phyloP scores from a whole-genome alignment of 371 early-diverging fungal genomes.

The Mortierella sp. region DNA sequence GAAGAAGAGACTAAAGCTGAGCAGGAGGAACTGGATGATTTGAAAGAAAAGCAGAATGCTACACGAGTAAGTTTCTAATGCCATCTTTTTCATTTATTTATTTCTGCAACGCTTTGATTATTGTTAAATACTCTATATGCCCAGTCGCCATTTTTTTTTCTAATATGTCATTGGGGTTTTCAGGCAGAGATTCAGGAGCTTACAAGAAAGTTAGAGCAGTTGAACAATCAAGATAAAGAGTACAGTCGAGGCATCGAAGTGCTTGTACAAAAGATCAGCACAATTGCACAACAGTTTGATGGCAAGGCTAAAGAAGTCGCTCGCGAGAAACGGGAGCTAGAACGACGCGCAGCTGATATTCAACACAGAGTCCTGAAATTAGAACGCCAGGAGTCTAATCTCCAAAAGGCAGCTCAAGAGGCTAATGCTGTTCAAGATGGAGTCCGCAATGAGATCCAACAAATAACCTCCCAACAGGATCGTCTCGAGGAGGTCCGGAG shows the following conservation, averaged over 20 bases:
- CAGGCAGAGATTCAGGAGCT: conserved; percentile 44
- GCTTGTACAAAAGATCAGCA: conserved; percentile 27
- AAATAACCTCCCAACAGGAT: conserved; percentile 21
- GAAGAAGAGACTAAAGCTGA: conserved; percentile 45
- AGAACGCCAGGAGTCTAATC: conserved; percentile 24
- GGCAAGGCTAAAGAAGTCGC: conserved; percentile 27
- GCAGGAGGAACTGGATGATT: conserved; percentile 33
- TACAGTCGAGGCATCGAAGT: conserved; percentile 10
- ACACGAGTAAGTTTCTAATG: conserved; percentile 26
- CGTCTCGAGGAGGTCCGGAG: conserved; percentile 26
- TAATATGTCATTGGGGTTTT: neutral
- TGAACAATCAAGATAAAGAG: conserved; percentile 30
- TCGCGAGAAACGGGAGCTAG: conserved; percentile 27
- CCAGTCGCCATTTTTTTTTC: neutral
- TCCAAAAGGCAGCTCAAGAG: conserved; percentile 11
- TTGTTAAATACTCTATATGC: neutral
- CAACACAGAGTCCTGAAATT: conserved; percentile 12
- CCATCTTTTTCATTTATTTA: too few relatives aligned
- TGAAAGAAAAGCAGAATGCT: conserved; percentile 23
- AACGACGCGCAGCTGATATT: conserved; percentile 21
- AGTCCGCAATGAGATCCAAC: conserved; percentile 26
- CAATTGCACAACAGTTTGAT: conserved; percentile 36
- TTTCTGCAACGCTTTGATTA: neutral
- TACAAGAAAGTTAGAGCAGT: conserved; percentile 18
- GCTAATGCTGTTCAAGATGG: conserved; percentile 8